These are phyloP conservation scores for Escovopsis sp. DNA, from an alignment of 2,329 filamentous ascomycete species.

Conservation along the genomic window DNA sequence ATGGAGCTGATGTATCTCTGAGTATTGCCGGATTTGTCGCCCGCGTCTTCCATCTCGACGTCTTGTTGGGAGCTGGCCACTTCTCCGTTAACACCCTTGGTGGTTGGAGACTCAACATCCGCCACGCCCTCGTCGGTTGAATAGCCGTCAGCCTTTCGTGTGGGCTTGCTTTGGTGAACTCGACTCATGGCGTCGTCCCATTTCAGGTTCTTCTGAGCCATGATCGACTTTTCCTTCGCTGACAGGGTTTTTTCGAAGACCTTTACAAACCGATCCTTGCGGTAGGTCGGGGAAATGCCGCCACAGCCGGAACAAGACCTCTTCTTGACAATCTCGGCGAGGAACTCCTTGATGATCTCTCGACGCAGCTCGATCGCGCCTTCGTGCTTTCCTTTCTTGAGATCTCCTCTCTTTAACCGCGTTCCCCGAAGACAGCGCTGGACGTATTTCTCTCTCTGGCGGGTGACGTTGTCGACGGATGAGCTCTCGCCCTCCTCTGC, in stretches of 20 bases:
- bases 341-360: conserved; percentile 65
- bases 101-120: conserved; percentile 42
- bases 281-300: conserved; percentile 66
- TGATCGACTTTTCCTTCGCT: conserved; percentile 60
- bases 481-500: conserved; percentile 49
- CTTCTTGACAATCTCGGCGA: conserved; percentile 53
- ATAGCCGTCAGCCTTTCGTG: conserved; percentile 26
- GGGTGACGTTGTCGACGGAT: conserved; percentile 35
- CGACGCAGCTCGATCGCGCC: conserved; percentile 65
- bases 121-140: conserved; percentile 56
- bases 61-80: conserved; percentile 26
- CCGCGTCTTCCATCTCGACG: conserved; percentile 19
- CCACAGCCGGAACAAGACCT: conserved; percentile 53
- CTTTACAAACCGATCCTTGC: conserved; percentile 84
- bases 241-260: conserved; percentile 76
- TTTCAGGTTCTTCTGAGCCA: conserved; percentile 55
- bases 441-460: conserved; percentile 51
- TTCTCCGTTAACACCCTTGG: conserved; percentile 28
- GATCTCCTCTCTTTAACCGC: conserved; percentile 31
- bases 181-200: conserved; percentile 53
- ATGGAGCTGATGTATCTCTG: conserved; percentile 71
- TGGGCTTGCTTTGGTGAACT: conserved; percentile 19
- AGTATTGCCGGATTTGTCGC: conserved; percentile 9
- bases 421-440: conserved; percentile 52
- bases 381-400: conserved; percentile 61